Evolutionary conservation across 495 filamentous ascomycete genomes (phyloP).

Genomic region (Hamigera avellanea): DNA sequence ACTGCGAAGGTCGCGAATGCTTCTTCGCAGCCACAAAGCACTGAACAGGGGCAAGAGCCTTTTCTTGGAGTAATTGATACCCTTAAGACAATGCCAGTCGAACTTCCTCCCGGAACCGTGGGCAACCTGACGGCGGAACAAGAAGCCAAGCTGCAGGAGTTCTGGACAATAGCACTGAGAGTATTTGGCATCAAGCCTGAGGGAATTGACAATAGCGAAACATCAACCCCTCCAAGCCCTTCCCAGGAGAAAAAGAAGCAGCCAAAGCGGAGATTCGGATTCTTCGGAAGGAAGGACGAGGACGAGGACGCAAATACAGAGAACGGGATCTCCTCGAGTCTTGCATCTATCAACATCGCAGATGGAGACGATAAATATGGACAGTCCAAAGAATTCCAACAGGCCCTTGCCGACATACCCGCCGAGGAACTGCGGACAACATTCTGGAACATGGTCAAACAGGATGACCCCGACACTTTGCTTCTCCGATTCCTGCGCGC

Average conservation of each 20-base stretch:
- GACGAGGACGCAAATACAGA: slow-evolving; percentile 37
- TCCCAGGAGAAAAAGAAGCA: slow-evolving; percentile 57
- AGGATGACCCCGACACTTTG: slow-evolving; percentile 83
- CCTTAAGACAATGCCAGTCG: slow-evolving; percentile 25
- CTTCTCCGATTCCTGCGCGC: slow-evolving; percentile 84
- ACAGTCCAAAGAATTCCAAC: slow-evolving; percentile 74
- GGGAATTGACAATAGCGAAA: slow-evolving; percentile 14
- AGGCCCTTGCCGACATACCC: slow-evolving; percentile 59
- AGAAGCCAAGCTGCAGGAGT: slow-evolving; percentile 74
- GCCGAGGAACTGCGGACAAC: slow-evolving; percentile 70
- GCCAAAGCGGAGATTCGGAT: slow-evolving; percentile 44
- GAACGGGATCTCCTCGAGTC: slow-evolving; percentile 19
- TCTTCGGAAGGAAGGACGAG: slow-evolving; percentile 52
- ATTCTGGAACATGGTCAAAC: slow-evolving; percentile 94
- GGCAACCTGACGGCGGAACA: slow-evolving; percentile 82
- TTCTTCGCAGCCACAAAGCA: slow-evolving; percentile 1
- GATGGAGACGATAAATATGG: slow-evolving; percentile 87
- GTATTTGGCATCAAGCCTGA: slow-evolving; percentile 58
- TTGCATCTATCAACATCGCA: slow-evolving; percentile 23
- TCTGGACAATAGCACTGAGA: slow-evolving; percentile 70
- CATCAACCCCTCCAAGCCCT: slow-evolving; percentile 11
- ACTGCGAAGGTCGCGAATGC: slow-evolving; percentile 2
- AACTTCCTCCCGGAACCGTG: slow-evolving; percentile 60
- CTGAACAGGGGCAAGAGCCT: slow-evolving; percentile 10
- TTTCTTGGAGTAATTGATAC: slow-evolving; percentile 32